Conservation (phyloP, 169 alveolate genomes). For the Cryptosporidium canis region DNA sequence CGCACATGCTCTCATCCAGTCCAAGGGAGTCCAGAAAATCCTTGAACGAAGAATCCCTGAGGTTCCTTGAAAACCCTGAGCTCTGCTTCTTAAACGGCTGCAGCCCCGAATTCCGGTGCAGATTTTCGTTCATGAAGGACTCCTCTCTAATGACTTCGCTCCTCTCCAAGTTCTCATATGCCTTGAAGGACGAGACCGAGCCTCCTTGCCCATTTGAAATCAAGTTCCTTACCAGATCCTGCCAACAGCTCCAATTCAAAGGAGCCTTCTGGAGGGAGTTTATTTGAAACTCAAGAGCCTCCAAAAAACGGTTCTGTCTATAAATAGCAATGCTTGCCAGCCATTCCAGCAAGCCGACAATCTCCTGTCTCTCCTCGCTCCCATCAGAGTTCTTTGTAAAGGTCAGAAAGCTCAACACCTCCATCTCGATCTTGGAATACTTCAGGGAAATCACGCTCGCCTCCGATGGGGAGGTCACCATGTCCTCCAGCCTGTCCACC, state of each 20-base stretch:
- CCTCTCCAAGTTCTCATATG: background rate
- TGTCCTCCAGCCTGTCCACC: constrained; percentile 7
- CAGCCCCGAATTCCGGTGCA: constrained; percentile 21
- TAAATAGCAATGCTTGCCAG: constrained; percentile 17
- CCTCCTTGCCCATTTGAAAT: constrained; percentile 9
- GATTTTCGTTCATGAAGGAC: background rate
- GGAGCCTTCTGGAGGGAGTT: constrained; percentile 44
- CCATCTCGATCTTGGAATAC: constrained; percentile 22
- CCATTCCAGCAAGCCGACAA: constrained; percentile 45
- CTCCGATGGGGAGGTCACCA: constrained; percentile 55
- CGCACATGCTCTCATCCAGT: background rate
- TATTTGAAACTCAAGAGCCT: constrained; percentile 53
- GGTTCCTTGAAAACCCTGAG: background rate
- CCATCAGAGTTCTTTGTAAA: background rate
- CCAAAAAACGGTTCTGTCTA: constrained; percentile 52
- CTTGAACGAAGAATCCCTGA: constrained; percentile 32
- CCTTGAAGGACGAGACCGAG: background rate
- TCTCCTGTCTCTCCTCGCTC: background rate
- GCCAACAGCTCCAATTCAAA: constrained; percentile 70
- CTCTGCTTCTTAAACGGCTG: constrained; percentile 29
- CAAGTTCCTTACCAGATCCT: constrained; percentile 34
- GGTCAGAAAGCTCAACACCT: constrained; percentile 10
- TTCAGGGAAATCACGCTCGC: constrained; percentile 1
- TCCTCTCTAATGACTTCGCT: background rate
- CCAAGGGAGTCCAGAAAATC: constrained; percentile 51